Base-by-base conservation (phyloP, 2,329 filamentous ascomycete species). In the Penicillium janthinellum region DNA sequence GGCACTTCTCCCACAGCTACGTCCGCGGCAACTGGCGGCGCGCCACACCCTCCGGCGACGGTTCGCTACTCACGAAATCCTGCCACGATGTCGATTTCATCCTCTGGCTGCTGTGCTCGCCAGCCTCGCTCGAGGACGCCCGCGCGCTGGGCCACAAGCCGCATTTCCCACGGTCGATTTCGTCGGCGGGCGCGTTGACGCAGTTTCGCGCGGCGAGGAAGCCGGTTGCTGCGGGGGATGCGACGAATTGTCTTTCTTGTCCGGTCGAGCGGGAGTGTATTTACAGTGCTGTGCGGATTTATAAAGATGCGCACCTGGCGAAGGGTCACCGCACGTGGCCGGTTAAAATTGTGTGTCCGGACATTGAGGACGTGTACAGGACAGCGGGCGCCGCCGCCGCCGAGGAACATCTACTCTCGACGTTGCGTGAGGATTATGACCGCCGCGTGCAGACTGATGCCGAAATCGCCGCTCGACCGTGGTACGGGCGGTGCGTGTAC, bases 401-500 rank as follows among this genome's bases (percentile, higher is more conserved):
- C 0, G 79, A 81, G 60, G 72, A 78, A 0, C 81, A 80, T 44
- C 75, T 88, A 14, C 72, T 85, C 47, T 55, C 70, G 10, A 73
- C 74, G 1, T 75, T 88, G 0, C 67, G 72, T 0, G 82, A 87
- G 64, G 83, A 88, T 69, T 88, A 87, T 64, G 75, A 80, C 37
- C 57, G 81, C n/a, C 72, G 84, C 1, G 79, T 81, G 3, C 77
- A 78, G 5, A 79, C 82, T 10, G 88, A 88, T 64, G 63, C 60
- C 11, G 75, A 80, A n/a, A 79, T 87, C 4, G 79, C 82, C 51
- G 69, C 70, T 11, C 75, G 84, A 4, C 78, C 82, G 1, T 88
- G 92, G 92, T 98, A 92, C 71, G 95, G 95, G 0, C 87, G 94
- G n/a, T 99, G 95, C 72, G 95, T 98, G 1, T 98, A 88, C 78